Percentiles rank a stretch among this genome's conserved stretches.
phyloP scores from a whole-genome alignment of 1,284 basidiomycete species.

The Erythrobasidium hasegawianum region DNA sequence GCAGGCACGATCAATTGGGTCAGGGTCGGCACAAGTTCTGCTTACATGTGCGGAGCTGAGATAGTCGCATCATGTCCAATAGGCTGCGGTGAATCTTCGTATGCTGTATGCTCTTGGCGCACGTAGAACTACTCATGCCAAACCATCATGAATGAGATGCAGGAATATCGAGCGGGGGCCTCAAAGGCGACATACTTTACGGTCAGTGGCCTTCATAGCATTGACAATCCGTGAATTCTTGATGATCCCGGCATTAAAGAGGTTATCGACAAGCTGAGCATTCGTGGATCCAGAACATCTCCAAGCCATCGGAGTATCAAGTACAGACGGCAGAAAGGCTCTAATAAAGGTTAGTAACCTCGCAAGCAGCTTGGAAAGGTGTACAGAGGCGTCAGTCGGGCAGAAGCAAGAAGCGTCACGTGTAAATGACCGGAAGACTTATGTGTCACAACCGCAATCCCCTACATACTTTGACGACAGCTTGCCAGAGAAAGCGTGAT shows the following conservation, averaged over 20 bases:
- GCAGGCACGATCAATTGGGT: not conserved
- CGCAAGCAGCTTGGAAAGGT: not conserved
- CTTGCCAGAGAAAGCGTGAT: no score
- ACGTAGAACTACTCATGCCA: slow-evolving; percentile 61
- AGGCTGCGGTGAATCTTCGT: slow-evolving; percentile 72
- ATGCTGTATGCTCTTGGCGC: slow-evolving; percentile 57
- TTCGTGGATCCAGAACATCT: slow-evolving; percentile 66
- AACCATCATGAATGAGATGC: not conserved
- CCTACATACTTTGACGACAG: no score
- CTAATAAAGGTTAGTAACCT: no score
- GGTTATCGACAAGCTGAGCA: slow-evolving; percentile 65
- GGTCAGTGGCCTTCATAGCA: slow-evolving; percentile 70
- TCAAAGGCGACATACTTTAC: slow-evolving; percentile 45
- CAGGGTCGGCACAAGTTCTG: not conserved
- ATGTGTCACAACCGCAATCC: no score
- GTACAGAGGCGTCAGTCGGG: not conserved
- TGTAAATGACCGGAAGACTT: not conserved
- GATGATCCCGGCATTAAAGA: slow-evolving; percentile 59
- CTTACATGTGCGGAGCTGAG: slow-evolving; percentile 77
- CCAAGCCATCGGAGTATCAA: slow-evolving; percentile 66
- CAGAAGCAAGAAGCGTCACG: not conserved
- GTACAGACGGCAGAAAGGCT: not conserved
- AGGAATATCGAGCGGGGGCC: not conserved
- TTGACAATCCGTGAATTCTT: slow-evolving; percentile 54
- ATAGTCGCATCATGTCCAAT: slow-evolving; percentile 81